These are phyloP conservation scores for Malus orientalis DNA, from an alignment of 306 rosid species.

Conservation along the genomic window DNA sequence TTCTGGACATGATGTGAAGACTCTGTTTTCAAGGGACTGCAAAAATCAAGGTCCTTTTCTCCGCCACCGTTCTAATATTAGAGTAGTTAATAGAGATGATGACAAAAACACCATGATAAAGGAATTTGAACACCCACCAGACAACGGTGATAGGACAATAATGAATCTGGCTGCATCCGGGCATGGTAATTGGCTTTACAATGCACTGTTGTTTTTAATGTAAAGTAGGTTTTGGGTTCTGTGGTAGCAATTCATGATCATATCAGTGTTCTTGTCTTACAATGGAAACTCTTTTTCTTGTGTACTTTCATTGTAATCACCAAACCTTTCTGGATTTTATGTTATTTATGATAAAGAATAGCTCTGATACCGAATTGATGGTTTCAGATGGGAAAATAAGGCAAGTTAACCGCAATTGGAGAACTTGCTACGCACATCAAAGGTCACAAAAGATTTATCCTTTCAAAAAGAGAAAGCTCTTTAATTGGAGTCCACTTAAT, in stretches of 20 bases:
- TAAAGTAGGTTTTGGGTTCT: neutral
- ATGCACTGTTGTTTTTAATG: neutral
- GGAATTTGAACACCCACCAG: slow-evolving; percentile 18
- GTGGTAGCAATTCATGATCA: neutral
- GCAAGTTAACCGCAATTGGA: slow-evolving; percentile 7
- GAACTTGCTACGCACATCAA: slow-evolving; percentile 35
- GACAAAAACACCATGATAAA: slow-evolving; percentile 35
- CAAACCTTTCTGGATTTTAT: neutral
- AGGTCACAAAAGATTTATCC: slow-evolving; percentile 58
- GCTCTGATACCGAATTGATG: slow-evolving; percentile 8
- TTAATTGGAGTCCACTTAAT: slow-evolving; percentile 34
- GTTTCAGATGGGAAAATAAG: slow-evolving; percentile 33
- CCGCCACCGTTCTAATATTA: slow-evolving; percentile 10
- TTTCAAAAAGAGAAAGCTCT: slow-evolving; percentile 71
- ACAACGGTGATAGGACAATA: slow-evolving; percentile 1
- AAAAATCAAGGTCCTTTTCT: slow-evolving; percentile 14
- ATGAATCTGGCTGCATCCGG: slow-evolving; percentile 17
- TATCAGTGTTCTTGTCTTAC: neutral
- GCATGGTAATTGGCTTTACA: slow-evolving; percentile 21
- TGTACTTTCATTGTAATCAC: neutral
- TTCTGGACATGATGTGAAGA: slow-evolving; percentile 19
- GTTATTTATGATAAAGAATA: slow-evolving; percentile 6
- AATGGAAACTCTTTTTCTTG: neutral
- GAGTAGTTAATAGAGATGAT: slow-evolving; percentile 48
- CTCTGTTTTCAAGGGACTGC: neutral